Evolutionary conservation across 164 flowering plant species (phyloP).

Genomic region (Nymphaea thermarum): DNA sequence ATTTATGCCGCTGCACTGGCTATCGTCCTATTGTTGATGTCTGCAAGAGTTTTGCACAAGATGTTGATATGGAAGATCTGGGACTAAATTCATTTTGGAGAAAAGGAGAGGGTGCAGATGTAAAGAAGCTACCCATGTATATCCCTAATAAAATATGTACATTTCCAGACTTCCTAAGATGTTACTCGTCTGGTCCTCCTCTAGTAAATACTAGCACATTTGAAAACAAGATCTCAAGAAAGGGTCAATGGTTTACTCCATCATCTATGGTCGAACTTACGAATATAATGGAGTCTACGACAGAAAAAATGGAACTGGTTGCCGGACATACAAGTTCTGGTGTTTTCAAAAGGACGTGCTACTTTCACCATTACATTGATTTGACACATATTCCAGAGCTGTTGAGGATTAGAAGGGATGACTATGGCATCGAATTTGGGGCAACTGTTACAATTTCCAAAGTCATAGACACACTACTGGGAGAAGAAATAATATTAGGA

Average conservation of each 20-base stretch:
- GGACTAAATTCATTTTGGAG: conserved; percentile 71
- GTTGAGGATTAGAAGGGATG: conserved; percentile 30
- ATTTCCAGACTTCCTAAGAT: conserved; percentile 57
- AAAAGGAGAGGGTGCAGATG: conserved; percentile 28
- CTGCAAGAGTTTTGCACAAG: conserved; percentile 80
- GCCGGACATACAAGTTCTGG: conserved; percentile 74
- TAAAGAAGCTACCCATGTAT: conserved; percentile 33
- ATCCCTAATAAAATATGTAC: conserved; percentile 15
- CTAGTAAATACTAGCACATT: not conserved
- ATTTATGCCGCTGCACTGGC: conserved; percentile 92
- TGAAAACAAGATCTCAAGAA: not conserved
- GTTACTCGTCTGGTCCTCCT: not conserved
- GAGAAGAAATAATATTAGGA: conserved; percentile 10
- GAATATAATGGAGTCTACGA: conserved; percentile 14
- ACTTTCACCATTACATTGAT: conserved; percentile 50
- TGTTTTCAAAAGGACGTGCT: conserved; percentile 54
- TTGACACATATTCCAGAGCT: conserved; percentile 64
- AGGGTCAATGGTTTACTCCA: conserved; percentile 46
- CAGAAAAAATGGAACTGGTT: conserved; percentile 30
- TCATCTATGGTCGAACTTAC: conserved; percentile 38
- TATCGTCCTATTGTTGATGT: conserved; percentile 87
- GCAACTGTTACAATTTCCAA: conserved; percentile 73
- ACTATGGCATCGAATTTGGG: conserved; percentile 61
- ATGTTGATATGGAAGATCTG: conserved; percentile 89
- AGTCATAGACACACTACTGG: conserved; percentile 43